Evolutionary conservation across 805 yeast genomes (phyloP).

Genomic region (Barnettozyma salicaria): DNA sequence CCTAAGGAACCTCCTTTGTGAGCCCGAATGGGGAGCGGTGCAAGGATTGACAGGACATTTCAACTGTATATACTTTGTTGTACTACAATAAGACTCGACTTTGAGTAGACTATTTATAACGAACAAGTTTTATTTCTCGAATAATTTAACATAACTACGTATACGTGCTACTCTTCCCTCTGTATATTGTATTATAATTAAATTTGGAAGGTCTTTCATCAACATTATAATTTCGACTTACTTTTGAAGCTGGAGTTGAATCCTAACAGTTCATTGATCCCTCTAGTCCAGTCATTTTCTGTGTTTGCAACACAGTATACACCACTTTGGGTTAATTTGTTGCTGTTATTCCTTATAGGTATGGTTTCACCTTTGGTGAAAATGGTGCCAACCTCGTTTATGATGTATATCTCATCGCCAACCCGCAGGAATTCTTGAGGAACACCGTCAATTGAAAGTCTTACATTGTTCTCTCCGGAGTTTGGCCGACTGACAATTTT

Average conservation of each 20-base stretch:
- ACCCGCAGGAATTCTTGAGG: constrained; percentile 60
- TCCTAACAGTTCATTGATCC: constrained; percentile 81
- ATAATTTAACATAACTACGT: no score
- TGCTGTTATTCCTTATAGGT: constrained; percentile 29
- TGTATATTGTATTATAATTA: not conserved
- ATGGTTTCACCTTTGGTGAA: constrained; percentile 44
- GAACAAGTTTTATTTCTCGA: no score
- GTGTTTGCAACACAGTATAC: constrained; percentile 83
- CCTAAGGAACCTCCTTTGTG: constrained; percentile 72
- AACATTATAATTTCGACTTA: constrained; percentile 20
- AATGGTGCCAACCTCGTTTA: constrained; percentile 59
- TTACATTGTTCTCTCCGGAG: constrained; percentile 39
- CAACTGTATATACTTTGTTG: no score
- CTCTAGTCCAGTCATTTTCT: constrained; percentile 87
- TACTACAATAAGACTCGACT: no score
- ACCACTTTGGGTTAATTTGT: constrained; percentile 39
- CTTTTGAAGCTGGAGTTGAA: constrained; percentile 79
- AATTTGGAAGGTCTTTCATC: no score
- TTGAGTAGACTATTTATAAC: constrained; percentile 1
- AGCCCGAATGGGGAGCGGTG: constrained; percentile 65
- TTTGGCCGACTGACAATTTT: constrained; percentile 44
- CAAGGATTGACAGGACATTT: constrained; percentile 41
- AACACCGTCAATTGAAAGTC: constrained; percentile 79
- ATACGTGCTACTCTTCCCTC: not conserved
- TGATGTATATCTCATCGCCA: constrained; percentile 76